Percentiles rank a stretch among this genome's conserved stretches.
Conservation (phyloP, 768 basidiomycete species). For the Cubamyces sp. region DNA sequence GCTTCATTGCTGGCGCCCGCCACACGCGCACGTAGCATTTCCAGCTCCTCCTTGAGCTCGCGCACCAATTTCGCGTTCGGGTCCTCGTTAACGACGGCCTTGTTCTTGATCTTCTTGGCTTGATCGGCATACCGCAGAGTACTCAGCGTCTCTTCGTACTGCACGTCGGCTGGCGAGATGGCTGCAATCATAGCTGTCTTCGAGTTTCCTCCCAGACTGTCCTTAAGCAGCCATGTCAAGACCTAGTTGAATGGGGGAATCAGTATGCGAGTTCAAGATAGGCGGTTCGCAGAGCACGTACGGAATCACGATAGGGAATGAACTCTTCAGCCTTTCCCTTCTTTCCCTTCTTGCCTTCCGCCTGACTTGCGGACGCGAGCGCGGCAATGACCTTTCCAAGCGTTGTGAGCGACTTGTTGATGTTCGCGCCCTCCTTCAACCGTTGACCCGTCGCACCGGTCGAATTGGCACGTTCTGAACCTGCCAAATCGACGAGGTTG, state of each 20-base stretch:
- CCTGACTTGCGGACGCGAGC: slow-evolving; percentile 68
- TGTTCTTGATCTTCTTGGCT: slow-evolving; percentile 99
- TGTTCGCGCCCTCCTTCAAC: slow-evolving; percentile 97
- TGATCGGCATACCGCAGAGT: slow-evolving; percentile 98
- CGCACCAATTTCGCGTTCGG: slow-evolving; percentile 98
- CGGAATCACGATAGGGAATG: slow-evolving; percentile 97
- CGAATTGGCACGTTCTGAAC: slow-evolving; percentile 95
- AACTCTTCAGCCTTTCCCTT: slow-evolving; percentile 92
- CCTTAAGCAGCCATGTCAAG: slow-evolving; percentile 97
- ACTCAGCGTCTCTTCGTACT: slow-evolving; percentile 94
- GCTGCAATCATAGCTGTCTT: slow-evolving; percentile 99
- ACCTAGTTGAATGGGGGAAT: slow-evolving; percentile 53
- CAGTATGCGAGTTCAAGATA: slow-evolving; percentile 2
- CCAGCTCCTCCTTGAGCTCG: slow-evolving; percentile 98
- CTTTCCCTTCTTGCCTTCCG: slow-evolving; percentile 64
- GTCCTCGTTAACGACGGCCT: slow-evolving; percentile 99
- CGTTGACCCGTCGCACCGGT: slow-evolving; percentile 97
- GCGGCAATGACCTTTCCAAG: slow-evolving; percentile 97
- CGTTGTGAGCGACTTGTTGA: slow-evolving; percentile 98
- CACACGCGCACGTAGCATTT: slow-evolving; percentile 87
- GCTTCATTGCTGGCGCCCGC: slow-evolving; percentile 70
- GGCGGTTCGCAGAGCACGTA: slow-evolving; percentile 41
- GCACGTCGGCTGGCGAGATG: slow-evolving; percentile 88
- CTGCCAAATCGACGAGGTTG: slow-evolving; percentile 94
- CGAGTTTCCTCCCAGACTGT: slow-evolving; percentile 95